Conservation (phyloP, 176 grass and related monocot species). For the Oryza meridionalis region DNA sequence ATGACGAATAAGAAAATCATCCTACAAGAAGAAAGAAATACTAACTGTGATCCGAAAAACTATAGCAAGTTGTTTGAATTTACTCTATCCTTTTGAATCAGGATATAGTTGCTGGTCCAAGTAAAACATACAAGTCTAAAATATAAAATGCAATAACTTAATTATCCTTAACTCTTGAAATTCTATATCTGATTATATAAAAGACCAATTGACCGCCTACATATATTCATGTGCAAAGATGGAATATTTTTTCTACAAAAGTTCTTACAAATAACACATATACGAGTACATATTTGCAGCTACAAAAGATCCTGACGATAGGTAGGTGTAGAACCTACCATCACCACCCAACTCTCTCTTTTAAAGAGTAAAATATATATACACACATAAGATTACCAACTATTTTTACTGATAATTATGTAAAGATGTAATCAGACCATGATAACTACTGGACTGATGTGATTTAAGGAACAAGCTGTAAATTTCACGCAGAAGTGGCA, state of each 20-base stretch:
- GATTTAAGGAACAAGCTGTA: background rate
- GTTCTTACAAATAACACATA: background rate
- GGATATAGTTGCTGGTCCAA: background rate
- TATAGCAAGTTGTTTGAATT: background rate
- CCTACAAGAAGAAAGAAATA: constrained; percentile 57
- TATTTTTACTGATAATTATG: background rate
- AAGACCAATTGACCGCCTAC: background rate
- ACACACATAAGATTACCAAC: background rate
- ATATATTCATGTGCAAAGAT: too few relatives aligned
- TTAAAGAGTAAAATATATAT: background rate
- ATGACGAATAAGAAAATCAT: constrained; percentile 93
- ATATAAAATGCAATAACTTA: background rate
- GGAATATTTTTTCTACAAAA: too few relatives aligned
- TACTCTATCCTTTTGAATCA: constrained; percentile 4
- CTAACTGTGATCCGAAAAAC: constrained; percentile 23
- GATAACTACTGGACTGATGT: background rate
- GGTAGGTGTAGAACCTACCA: background rate
- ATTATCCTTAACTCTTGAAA: background rate
- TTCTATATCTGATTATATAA: background rate
- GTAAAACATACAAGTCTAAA: background rate
- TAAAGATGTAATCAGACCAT: background rate
- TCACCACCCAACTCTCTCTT: background rate
- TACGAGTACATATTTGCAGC: background rate
- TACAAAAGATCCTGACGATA: background rate
- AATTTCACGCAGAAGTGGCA: background rate